These are phyloP conservation scores for Geoglossum cookeanum DNA, from an alignment of 2,329 filamentous ascomycete genomes.

Conservation along the genomic window DNA sequence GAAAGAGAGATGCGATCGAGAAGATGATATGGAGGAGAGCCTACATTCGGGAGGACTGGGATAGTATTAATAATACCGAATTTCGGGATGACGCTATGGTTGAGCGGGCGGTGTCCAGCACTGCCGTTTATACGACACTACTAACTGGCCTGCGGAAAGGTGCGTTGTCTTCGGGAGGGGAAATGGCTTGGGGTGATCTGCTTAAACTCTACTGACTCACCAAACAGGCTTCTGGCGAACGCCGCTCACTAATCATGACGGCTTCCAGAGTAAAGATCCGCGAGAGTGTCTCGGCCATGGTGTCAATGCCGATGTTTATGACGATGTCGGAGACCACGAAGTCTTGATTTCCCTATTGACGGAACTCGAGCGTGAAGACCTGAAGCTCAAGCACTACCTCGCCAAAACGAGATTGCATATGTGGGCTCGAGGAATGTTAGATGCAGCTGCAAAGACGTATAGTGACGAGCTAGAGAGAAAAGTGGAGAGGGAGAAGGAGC, in stretches of 20 bases:
- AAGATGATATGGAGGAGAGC: constrained; percentile 75
- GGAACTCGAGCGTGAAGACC: not conserved
- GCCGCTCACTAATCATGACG: not conserved
- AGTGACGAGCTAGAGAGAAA: not conserved
- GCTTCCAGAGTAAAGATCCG: not conserved
- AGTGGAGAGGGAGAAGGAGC: not conserved
- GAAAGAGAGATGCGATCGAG: constrained; percentile 35
- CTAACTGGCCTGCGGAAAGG: constrained; percentile 43
- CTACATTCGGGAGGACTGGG: constrained; percentile 72
- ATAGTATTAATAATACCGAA: constrained; percentile 55
- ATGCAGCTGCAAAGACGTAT: not conserved
- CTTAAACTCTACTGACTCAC: not conserved
- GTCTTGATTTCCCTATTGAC: not conserved
- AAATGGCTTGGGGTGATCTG: not conserved
- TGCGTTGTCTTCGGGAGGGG: constrained; percentile 23
- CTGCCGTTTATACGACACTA: constrained; percentile 49
- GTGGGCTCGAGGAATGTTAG: not conserved
- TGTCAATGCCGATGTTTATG: not conserved
- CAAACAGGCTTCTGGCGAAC: not conserved
- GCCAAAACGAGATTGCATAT: not conserved
- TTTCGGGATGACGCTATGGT: constrained; percentile 53
- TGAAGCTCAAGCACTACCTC: constrained; percentile 1
- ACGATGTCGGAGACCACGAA: not conserved
- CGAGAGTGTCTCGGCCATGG: not conserved
- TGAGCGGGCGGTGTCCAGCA: constrained; percentile 40